These are phyloP conservation scores for Daldinia loculata DNA, from an alignment of 495 filamentous ascomycete species.

Conservation along the genomic window DNA sequence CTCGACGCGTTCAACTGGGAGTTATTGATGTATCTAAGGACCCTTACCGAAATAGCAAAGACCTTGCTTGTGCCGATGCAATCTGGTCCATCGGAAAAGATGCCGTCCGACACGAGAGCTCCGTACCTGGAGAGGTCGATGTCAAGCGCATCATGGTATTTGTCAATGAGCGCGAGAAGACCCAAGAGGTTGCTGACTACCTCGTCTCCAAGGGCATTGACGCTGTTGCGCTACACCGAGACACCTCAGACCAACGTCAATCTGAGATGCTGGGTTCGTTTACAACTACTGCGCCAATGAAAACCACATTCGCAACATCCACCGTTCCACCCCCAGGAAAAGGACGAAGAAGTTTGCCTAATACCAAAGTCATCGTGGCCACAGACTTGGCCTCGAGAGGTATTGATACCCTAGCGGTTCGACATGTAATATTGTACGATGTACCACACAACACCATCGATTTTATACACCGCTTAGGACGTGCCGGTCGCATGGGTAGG, in stretches of 20 bases:
- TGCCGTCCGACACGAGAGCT: slow-evolving; percentile 62
- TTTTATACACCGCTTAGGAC: slow-evolving; percentile 93
- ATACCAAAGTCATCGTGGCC: slow-evolving; percentile 89
- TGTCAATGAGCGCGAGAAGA: slow-evolving; percentile 94
- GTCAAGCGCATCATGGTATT: slow-evolving; percentile 93
- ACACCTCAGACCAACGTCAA: slow-evolving; percentile 76
- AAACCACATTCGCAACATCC: slow-evolving; percentile 35
- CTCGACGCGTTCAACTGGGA: slow-evolving; percentile 90
- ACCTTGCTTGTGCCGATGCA: slow-evolving; percentile 89
- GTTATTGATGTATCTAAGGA: slow-evolving; percentile 90
- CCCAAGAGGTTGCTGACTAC: slow-evolving; percentile 80
- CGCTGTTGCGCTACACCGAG: slow-evolving; percentile 80
- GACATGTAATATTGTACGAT: slow-evolving; percentile 91
- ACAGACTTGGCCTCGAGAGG: slow-evolving; percentile 93
- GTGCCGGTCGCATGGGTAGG: slow-evolving; percentile 91
- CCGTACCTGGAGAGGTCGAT: slow-evolving; percentile 57
- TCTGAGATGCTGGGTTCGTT: slow-evolving; percentile 79
- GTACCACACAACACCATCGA: slow-evolving; percentile 96
- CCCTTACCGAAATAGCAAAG: slow-evolving; percentile 89
- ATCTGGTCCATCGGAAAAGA: slow-evolving; percentile 93
- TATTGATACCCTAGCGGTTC: slow-evolving; percentile 92
- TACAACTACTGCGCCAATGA: slow-evolving; percentile 64
- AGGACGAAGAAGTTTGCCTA: slow-evolving; percentile 56
- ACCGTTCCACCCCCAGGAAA: slow-evolving; percentile 24
- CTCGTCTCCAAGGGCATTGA: slow-evolving; percentile 86